Evolutionary conservation across 2,329 filamentous ascomycete species (phyloP), one percentile per base, ranked within the genome.

Genomic region (Fusarium sp.): DNA sequence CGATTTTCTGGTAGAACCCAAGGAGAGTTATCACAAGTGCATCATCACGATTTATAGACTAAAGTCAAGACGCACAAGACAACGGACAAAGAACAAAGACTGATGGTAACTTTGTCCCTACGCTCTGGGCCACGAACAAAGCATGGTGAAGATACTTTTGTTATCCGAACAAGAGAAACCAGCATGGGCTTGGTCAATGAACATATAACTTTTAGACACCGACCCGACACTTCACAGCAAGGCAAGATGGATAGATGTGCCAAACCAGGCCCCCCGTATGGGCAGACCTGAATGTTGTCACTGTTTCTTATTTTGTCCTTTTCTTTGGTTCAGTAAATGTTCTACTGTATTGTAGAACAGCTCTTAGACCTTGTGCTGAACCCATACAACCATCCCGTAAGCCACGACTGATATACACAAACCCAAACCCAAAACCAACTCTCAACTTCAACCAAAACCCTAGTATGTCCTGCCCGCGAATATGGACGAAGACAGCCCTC

Each of bases 271-370:
- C 20, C 12, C 37, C 41, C 51, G 16, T 33, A 34, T 18, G 11
- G 30, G 28, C 18, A 59, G 51, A 30, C 50, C 53, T 37, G 44
- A 30, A 28, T 10, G 30, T 63, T 59, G 49, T 46, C 40, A 67
- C 46, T 67, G 40, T 41, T 60, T 53, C 61, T 30, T 45, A 38
- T 59, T 65, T 60, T 60, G 20, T 46, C 36, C 41, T 54, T 65
- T 58, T 51, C 38, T 34, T 37, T 37, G 41, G 36, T 33, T 45
- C 8, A 7, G 31, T 40, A 18, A 38, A 46, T 38, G 33, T 23
- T 47, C 56, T 38, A 12, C 10, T 30, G 44, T 49, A 55, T 46
- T 42, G 42, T 50, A 50, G 18, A 34, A 55, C n/a, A 34, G 54
- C 26, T 45, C 40, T 53, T 28, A 54, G 38, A 47, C 41, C n/a